Percentiles rank a stretch among this genome's conserved stretches.
These are phyloP conservation scores for Diaporthe batatas DNA, from an alignment of 2,329 filamentous ascomycete species.

Conservation along the genomic window DNA sequence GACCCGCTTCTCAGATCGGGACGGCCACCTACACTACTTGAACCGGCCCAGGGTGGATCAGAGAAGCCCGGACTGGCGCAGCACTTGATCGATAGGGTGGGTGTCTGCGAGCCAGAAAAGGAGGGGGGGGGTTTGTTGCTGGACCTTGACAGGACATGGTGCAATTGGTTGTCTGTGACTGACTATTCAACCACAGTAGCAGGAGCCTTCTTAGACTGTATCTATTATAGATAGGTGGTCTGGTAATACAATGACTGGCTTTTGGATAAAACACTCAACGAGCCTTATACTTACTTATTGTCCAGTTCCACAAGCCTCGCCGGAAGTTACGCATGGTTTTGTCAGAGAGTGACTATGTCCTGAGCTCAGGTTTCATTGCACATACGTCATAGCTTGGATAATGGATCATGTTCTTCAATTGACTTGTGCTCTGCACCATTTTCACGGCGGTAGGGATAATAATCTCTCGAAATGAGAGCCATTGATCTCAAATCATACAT, in stretches of 20 bases:
- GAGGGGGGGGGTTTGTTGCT: no score
- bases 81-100: neutral
- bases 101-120: neutral
- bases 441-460: neutral
- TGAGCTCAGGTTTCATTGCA: neutral
- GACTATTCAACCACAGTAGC: neutral
- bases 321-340: neutral
- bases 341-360: neutral
- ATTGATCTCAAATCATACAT: neutral
- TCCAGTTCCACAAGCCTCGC: neutral
- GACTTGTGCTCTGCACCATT: neutral
- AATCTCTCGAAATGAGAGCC: neutral
- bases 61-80: neutral
- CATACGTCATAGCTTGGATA: neutral
- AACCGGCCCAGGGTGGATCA: neutral
- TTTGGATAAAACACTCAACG: neutral
- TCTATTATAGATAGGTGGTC: no score
- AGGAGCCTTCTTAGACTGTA: neutral
- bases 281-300: no score
- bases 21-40: no score
- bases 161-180: no score
- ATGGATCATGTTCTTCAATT: slow-evolving; percentile 1
- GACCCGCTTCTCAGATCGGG: slow-evolving; percentile 17
- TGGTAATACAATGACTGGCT: neutral
- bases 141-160: neutral